phyloP scores from a whole-genome alignment of 1,284 basidiomycete species.

The Moesziomyces globuligerus region DNA sequence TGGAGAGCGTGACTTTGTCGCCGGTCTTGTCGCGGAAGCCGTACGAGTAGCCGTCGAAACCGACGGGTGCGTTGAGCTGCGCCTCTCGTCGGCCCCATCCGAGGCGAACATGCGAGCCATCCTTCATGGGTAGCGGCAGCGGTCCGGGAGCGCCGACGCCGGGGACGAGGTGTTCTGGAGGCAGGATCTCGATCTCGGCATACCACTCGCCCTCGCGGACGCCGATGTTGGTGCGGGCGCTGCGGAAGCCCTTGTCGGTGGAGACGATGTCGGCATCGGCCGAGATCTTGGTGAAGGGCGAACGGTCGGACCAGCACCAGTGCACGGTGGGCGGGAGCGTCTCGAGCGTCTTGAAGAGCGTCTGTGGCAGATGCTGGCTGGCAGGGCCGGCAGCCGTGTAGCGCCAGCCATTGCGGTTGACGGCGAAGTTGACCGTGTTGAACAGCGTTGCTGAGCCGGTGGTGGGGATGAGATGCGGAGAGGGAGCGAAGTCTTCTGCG shows the following conservation, averaged over 20 bases:
- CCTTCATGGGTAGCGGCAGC: constrained; percentile 54
- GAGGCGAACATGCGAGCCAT: constrained; percentile 83
- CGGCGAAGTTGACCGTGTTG: constrained; percentile 51
- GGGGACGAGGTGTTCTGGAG: constrained; percentile 65
- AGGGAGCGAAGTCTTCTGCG: constrained; percentile 54
- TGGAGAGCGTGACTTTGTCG: constrained; percentile 85
- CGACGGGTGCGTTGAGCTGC: constrained; percentile 88
- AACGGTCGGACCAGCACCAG: constrained; percentile 75
- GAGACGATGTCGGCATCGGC: constrained; percentile 80
- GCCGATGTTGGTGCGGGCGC: constrained; percentile 87
- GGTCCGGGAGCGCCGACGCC: constrained; percentile 69
- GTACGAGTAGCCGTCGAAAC: constrained; percentile 93
- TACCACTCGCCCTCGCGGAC: constrained; percentile 93
- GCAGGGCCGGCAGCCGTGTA: constrained; percentile 62
- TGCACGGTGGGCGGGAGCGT: constrained; percentile 51
- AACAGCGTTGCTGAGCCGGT: constrained; percentile 29
- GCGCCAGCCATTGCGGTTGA: constrained; percentile 63
- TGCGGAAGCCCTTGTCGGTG: constrained; percentile 89
- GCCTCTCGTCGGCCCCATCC: constrained; percentile 94
- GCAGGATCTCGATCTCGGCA: constrained; percentile 85
- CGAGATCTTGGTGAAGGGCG: constrained; percentile 77
- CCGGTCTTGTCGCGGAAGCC: constrained; percentile 89
- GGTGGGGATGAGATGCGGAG: constrained; percentile 39
- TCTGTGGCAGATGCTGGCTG: constrained; percentile 48
- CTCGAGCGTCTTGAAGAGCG: constrained; percentile 59